Conservation (phyloP, 345 rosid genomes). For the Sonneratia alba region DNA sequence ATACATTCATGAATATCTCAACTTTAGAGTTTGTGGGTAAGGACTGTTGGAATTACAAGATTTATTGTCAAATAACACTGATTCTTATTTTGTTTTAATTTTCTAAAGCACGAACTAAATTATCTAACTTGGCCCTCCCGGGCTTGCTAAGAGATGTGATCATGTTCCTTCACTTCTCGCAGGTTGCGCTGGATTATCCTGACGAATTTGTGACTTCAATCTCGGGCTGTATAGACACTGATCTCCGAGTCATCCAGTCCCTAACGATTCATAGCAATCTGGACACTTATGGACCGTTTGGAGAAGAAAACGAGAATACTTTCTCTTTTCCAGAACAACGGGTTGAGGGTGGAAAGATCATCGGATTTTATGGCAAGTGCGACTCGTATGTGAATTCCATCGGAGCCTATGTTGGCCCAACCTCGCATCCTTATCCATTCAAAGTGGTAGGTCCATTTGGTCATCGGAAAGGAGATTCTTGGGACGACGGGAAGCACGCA, state of each 20-base stretch:
- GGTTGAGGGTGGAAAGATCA: background rate
- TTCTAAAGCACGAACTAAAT: background rate
- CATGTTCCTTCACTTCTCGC: background rate
- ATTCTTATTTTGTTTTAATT: background rate
- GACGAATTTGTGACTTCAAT: slow-evolving; percentile 6
- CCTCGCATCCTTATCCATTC: background rate
- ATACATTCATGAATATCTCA: no score
- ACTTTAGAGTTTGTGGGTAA: no score
- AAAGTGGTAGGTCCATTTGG: slow-evolving; percentile 5
- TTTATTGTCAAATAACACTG: no score
- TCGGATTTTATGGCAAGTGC: slow-evolving; percentile 5
- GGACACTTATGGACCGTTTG: background rate
- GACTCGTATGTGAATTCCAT: slow-evolving; percentile 2
- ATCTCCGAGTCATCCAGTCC: background rate
- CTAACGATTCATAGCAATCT: background rate
- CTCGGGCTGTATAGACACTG: background rate
- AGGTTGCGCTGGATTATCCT: background rate
- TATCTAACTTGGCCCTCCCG: background rate
- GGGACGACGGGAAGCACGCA: slow-evolving; percentile 5
- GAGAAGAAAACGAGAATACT: background rate
- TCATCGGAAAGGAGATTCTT: background rate
- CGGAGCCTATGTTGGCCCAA: background rate
- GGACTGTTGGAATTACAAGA: no score
- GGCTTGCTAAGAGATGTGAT: background rate
- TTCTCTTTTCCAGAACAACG: slow-evolving; percentile 1